Evolutionary conservation across 441 rosid genomes (phyloP).

Genomic region (Capsella rubella): DNA sequence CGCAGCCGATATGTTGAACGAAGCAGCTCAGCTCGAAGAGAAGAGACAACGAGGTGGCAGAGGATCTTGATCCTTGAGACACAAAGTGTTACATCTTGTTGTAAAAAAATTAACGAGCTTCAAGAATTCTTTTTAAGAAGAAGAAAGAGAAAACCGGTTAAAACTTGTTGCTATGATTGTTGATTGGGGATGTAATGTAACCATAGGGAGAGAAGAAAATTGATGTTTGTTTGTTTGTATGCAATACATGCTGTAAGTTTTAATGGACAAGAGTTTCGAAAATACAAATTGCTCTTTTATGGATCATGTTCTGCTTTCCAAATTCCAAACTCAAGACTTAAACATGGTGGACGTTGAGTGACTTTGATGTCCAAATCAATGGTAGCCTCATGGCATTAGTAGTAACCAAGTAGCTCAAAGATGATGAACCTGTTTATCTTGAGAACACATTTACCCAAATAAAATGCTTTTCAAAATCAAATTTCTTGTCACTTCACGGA

Average conservation of each 20-base stretch:
- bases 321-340: background rate
- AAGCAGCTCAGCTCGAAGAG: conserved; percentile 88
- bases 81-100: conserved; percentile 13
- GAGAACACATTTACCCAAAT: background rate
- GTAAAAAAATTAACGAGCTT: conserved; percentile 37
- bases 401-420: background rate
- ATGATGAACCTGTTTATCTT: background rate
- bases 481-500: background rate
- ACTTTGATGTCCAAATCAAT: background rate
- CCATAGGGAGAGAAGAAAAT: conserved; percentile 20
- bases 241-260: conserved; percentile 43
- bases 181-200: conserved; percentile 44
- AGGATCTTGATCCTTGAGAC: conserved; percentile 49
- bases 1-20: conserved; percentile 94
- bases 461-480: background rate
- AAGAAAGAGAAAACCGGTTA: background rate
- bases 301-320: background rate
- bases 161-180: conserved; percentile 41
- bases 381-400: background rate
- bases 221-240: conserved; percentile 42
- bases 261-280: conserved; percentile 9
- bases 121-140: conserved; percentile 20
- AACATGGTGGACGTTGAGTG: background rate
- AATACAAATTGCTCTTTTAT: conserved; percentile 4
- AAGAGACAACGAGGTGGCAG: conserved; percentile 73